phyloP scores from a whole-genome alignment of 75 land plant genomes.

The Picea sitchensis region DNA sequence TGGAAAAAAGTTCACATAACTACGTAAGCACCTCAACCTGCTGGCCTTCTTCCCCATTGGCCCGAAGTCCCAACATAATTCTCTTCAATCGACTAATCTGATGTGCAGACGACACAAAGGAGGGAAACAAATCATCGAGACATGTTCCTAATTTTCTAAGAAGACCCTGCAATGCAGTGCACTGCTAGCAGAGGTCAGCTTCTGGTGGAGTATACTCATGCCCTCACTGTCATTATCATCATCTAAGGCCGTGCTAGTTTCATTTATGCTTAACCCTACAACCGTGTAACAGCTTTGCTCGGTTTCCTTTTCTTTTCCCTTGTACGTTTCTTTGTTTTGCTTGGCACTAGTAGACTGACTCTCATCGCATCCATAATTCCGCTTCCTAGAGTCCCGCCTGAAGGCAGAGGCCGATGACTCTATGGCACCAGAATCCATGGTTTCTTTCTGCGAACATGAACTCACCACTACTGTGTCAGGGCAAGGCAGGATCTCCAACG shows the following conservation, averaged over 20 bases:
- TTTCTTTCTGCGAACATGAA: constrained; percentile 1
- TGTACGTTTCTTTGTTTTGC: constrained; percentile 30
- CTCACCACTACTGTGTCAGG: not conserved
- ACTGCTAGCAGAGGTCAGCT: constrained; percentile 93
- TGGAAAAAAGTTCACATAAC: constrained; percentile 19
- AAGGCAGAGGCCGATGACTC: constrained; percentile 47
- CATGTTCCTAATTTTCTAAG: constrained; percentile 93
- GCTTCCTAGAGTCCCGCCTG: constrained; percentile 18
- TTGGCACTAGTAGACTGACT: constrained; percentile 52
- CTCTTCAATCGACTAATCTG: not conserved
- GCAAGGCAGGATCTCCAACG: constrained; percentile 13
- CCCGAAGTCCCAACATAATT: constrained; percentile 2
- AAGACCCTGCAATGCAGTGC: constrained; percentile 94
- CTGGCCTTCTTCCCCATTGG: constrained; percentile 3
- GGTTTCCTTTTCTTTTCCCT: constrained; percentile 35
- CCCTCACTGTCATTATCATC: constrained; percentile 27
- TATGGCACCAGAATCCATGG: constrained; percentile 45
- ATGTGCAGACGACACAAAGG: too few relatives aligned
- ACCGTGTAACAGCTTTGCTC: constrained; percentile 15
- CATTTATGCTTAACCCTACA: constrained; percentile 10
- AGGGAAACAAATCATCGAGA: constrained; percentile 85
- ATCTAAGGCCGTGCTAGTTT: constrained; percentile 22
- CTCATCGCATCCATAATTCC: constrained; percentile 6
- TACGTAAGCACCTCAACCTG: constrained; percentile 15
- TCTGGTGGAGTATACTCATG: constrained; percentile 78